A percentile compares a stretch with the other conserved stretches of the same genome.
These are phyloP conservation scores for Trichoderma koningiopsis DNA, from an alignment of 2,329 filamentous ascomycete genomes.

Conservation along the genomic window DNA sequence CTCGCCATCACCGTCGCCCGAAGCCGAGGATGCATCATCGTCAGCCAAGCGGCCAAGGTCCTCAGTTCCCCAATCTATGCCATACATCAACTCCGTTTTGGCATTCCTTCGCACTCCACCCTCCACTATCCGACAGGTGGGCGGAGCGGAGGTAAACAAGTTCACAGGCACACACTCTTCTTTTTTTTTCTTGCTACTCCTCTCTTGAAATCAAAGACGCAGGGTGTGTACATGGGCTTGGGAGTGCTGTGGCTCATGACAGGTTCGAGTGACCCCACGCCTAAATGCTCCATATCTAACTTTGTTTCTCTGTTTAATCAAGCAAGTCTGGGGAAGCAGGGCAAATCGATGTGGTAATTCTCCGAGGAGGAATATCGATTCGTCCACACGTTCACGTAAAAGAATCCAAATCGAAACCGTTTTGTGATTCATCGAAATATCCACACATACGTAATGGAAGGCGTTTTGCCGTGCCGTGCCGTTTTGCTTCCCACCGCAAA, in stretches of 20 bases:
- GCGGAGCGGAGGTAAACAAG: neutral
- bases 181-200: neutral
- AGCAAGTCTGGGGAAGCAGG: slow-evolving; percentile 14
- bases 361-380: slow-evolving; percentile 4
- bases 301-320: neutral
- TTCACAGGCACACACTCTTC: neutral
- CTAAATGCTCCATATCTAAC: slow-evolving; percentile 19
- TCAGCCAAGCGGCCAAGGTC: neutral
- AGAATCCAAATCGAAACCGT: neutral
- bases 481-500: neutral
- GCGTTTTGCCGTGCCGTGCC: neutral
- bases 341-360: slow-evolving; percentile 21
- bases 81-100: neutral
- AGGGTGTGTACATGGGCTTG: neutral
- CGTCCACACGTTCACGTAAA: neutral
- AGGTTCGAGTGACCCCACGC: slow-evolving; percentile 17
- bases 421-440: neutral
- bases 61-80: neutral
- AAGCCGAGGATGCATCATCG: slow-evolving; percentile 12
- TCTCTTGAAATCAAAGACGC: neutral
- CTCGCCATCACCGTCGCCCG: slow-evolving; percentile 10
- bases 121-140: neutral
- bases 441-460: neutral
- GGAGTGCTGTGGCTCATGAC: slow-evolving; percentile 10
- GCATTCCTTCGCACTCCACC: neutral